phyloP scores from a whole-genome alignment of 2,329 filamentous ascomycete species.

The Pseudogymnoascus sp. region DNA sequence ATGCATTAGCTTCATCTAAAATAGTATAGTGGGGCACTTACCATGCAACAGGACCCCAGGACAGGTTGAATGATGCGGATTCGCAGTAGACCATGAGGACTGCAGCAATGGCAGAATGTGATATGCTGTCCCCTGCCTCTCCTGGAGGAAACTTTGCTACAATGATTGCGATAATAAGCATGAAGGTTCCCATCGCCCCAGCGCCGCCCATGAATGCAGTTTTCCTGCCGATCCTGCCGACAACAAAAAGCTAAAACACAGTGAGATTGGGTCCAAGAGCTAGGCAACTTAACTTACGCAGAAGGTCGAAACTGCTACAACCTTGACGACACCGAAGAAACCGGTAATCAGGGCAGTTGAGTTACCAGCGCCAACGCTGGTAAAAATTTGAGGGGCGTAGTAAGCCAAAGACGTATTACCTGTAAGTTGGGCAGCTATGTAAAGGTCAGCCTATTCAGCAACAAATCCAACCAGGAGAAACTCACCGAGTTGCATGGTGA shows the following conservation, averaged over 20 bases:
- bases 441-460: not conserved
- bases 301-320: constrained; percentile 30
- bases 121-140: constrained; percentile 21
- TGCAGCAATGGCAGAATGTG: constrained; percentile 34
- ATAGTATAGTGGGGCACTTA: constrained; percentile 37
- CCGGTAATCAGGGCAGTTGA: constrained; percentile 43
- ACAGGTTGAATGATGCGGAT: constrained; percentile 39
- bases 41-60: constrained; percentile 46
- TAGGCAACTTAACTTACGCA: constrained; percentile 24
- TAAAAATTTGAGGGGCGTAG: constrained; percentile 46
- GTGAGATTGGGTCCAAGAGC: constrained; percentile 18
- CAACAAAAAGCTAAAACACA: constrained; percentile 38
- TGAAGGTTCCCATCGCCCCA: constrained; percentile 42
- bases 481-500: constrained; percentile 40
- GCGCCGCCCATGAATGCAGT: constrained; percentile 40
- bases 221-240: constrained; percentile 41
- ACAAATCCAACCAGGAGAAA: not conserved
- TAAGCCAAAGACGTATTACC: constrained; percentile 46
- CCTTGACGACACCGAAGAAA: constrained; percentile 47
- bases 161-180: constrained; percentile 43
- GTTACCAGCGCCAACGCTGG: constrained; percentile 40
- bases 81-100: constrained; percentile 45
- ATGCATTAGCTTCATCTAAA: not conserved
- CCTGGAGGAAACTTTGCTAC: constrained; percentile 36
- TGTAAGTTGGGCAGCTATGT: constrained; percentile 35